These are phyloP conservation scores for Lachancea sp. DNA, from an alignment of 805 yeast genomes.

Conservation along the genomic window DNA sequence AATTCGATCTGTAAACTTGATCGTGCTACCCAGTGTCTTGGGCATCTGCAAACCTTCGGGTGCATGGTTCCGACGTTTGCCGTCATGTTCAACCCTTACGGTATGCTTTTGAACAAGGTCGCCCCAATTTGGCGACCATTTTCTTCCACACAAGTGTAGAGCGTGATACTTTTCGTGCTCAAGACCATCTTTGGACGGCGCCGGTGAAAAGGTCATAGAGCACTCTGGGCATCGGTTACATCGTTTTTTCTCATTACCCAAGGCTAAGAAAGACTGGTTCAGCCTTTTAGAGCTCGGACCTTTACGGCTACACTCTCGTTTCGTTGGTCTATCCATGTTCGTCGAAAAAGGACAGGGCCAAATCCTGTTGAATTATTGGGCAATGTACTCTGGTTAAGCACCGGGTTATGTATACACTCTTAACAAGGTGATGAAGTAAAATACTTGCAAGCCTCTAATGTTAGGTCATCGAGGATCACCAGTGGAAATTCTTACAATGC, in stretches of 20 bases:
- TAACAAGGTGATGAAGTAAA: no score
- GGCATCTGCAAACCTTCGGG: neutral
- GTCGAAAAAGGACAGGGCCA: no score
- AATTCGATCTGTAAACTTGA: neutral
- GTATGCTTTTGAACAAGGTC: conserved; percentile 10
- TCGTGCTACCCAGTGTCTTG: neutral
- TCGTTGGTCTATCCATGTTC: neutral
- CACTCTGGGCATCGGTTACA: conserved; percentile 23
- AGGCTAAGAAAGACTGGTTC: conserved; percentile 1
- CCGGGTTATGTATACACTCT: no score
- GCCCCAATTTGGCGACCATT: conserved; percentile 41
- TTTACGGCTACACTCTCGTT: neutral
- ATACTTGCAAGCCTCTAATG: no score
- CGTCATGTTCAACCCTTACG: neutral
- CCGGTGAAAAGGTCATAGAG: conserved; percentile 24
- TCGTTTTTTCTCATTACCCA: conserved; percentile 1
- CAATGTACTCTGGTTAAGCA: no score
- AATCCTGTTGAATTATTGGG: no score
- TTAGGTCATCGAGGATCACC: no score
- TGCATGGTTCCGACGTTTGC: neutral
- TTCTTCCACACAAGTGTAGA: conserved; percentile 42
- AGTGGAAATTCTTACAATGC: no score
- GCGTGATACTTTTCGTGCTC: conserved; percentile 49
- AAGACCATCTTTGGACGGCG: conserved; percentile 16
- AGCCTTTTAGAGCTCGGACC: neutral